phyloP scores from a whole-genome alignment of 2,329 filamentous ascomycete species.

The Juglanconis juglandina region DNA sequence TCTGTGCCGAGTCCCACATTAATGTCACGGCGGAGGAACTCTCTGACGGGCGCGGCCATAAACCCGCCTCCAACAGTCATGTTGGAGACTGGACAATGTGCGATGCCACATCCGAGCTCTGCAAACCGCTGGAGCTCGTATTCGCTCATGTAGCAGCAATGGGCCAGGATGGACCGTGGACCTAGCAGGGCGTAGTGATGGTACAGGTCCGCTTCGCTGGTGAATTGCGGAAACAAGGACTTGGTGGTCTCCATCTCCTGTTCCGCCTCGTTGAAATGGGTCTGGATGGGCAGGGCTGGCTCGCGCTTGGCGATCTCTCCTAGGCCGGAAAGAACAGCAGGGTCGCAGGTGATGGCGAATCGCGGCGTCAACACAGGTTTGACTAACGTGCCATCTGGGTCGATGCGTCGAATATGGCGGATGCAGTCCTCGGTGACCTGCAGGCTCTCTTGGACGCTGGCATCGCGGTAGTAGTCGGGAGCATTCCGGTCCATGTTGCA shows the following conservation, averaged over 20 bases:
- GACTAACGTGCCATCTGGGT: slow-evolving; percentile 42
- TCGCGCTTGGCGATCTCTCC: slow-evolving; percentile 50
- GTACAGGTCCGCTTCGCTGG: slow-evolving; percentile 59
- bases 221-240: slow-evolving; percentile 53
- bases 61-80: slow-evolving; percentile 61
- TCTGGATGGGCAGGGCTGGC: slow-evolving; percentile 55
- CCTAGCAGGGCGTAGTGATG: slow-evolving; percentile 51
- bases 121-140: slow-evolving; percentile 49
- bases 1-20: slow-evolving; percentile 67
- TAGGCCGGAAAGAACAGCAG: slow-evolving; percentile 51
- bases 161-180: slow-evolving; percentile 58
- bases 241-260: slow-evolving; percentile 56
- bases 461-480: slow-evolving; percentile 52
- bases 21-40: slow-evolving; percentile 54
- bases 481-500: slow-evolving; percentile 60
- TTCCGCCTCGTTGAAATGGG: slow-evolving; percentile 64
- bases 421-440: slow-evolving; percentile 48
- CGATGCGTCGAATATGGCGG: slow-evolving; percentile 40
- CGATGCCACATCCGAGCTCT: slow-evolving; percentile 52
- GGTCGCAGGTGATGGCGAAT: slow-evolving; percentile 59
- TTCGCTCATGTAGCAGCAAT: slow-evolving; percentile 61
- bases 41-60: slow-evolving; percentile 58
- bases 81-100: slow-evolving; percentile 63
- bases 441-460: slow-evolving; percentile 43
- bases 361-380: slow-evolving; percentile 54